A percentile compares a stretch with the other conserved stretches of the same genome.
Conservation (phyloP, 768 basidiomycete genomes). For the Amanita molliuscula region DNA sequence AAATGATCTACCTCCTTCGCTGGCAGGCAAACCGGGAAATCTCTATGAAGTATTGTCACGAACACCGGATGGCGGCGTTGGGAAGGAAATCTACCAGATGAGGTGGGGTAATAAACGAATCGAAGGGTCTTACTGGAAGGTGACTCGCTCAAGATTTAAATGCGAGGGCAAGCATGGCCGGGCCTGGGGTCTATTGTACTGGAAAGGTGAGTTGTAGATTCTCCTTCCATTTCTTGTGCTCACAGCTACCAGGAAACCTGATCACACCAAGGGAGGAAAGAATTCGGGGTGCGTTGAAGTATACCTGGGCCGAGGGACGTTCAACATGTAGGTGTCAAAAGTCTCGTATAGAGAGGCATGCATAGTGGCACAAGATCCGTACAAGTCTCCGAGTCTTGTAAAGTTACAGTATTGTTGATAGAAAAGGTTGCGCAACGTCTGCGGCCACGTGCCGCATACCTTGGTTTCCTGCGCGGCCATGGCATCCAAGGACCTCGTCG, state of each 20-base stretch:
- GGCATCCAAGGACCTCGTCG: constrained; percentile 59
- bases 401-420: no score
- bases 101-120: constrained; percentile 69
- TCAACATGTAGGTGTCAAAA: constrained; percentile 19
- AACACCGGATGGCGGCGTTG: constrained; percentile 56
- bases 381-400: no score
- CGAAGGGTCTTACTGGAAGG: constrained; percentile 58
- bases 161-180: constrained; percentile 67
- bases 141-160: constrained; percentile 66
- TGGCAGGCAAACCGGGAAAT: constrained; percentile 46
- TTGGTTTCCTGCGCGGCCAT: constrained; percentile 19
- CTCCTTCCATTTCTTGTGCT: constrained; percentile 2
- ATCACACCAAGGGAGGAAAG: constrained; percentile 51
- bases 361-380: neutral
- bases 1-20: constrained; percentile 44
- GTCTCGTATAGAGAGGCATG: neutral
- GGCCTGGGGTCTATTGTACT: constrained; percentile 73
- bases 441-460: neutral
- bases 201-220: constrained; percentile 46
- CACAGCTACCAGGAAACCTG: constrained; percentile 34
- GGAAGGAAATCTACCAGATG: constrained; percentile 57
- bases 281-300: constrained; percentile 68
- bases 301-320: constrained; percentile 55
- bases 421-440: no score
- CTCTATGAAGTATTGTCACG: constrained; percentile 67